These are phyloP conservation scores for Fagus crenata DNA, from an alignment of 306 rosid species.

Conservation along the genomic window DNA sequence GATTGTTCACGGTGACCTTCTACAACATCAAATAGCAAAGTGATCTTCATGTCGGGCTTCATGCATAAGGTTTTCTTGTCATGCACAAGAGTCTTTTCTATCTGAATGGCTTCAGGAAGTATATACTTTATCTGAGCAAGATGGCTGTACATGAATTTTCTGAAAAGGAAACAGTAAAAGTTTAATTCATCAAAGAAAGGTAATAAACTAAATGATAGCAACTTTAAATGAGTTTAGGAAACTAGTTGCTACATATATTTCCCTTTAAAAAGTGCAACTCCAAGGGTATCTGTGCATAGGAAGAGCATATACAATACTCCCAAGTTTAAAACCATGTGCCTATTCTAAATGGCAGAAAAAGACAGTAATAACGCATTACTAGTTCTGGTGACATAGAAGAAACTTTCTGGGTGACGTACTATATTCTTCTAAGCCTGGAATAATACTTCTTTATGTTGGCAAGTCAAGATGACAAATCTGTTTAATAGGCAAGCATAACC, in stretches of 20 bases:
- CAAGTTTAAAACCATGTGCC: neutral
- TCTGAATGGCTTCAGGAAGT: conserved; percentile 53
- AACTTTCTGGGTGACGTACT: neutral
- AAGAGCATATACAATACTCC: neutral
- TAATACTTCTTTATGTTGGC: neutral
- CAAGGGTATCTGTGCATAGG: neutral
- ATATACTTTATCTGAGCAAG: conserved; percentile 67
- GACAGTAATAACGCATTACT: neutral
- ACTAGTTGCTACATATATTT: neutral
- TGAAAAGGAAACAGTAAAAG: conserved; percentile 36
- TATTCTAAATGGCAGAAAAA: neutral
- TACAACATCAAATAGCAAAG: conserved; percentile 49
- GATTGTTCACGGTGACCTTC: conserved; percentile 40
- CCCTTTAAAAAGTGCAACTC: neutral
- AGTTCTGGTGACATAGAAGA: neutral
- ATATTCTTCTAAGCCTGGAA: neutral
- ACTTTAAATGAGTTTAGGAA: conserved; percentile 1
- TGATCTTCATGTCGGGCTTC: conserved; percentile 60
- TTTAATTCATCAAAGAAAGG: conserved; percentile 6
- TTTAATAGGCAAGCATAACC: neutral
- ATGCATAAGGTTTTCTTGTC: conserved; percentile 57
- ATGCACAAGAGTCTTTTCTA: conserved; percentile 47
- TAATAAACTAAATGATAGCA: neutral
- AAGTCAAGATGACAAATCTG: neutral
- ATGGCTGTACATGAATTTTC: conserved; percentile 50